Evolutionary conservation across 805 yeast genomes (phyloP), one percentile per base, ranked within the genome.

Genomic region (Jamesozyma piceae): DNA sequence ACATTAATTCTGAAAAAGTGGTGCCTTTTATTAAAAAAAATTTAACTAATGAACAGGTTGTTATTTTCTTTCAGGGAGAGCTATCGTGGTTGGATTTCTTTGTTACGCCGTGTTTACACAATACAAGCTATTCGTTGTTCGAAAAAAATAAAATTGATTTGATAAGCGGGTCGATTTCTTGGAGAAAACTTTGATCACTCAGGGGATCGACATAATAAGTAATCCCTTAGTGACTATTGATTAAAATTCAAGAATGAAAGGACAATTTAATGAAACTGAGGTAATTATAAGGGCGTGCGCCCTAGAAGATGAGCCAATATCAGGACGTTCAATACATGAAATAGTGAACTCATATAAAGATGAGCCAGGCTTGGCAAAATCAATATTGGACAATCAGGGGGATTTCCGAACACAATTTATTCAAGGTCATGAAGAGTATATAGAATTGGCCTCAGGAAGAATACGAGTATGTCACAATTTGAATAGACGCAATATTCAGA

Each of bases 401-500:
- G 62, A 59, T 39, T 60, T 60, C 36, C 38, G 39, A 4, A 50
- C 55, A 2, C 46, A 44, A 22, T 58, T 56, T 42, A 53, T 57
- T 27, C 31, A 30, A 3, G 43, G 37, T 4, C 51, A 51, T 38
- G 51, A 47, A 29, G 45, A 44, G 2, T 48, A 35, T 36, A 35
- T 51, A 2, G 21, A 39, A 5, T 15, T 28, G 9, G 17, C 35
- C 3, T 32, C 20, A n/a, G 28, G n/a, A 2, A 45, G 43, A n/a
- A 28, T 59, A 4, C 48, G 58, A 20, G 41, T 49, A 1, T 54
- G 62, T 35, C 57, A 57, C 39, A 58, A 59, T 48, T 17, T 55
- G 6, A 11, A 8, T 11, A 24, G 11, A 24, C 6, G 6, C 28
- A 11, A 24, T 24, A 21, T 21, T 31, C 5, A 17, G 39, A 8